These are phyloP conservation scores for Lagenaria siceraria DNA, from an alignment of 306 rosid genomes.

Conservation along the genomic window DNA sequence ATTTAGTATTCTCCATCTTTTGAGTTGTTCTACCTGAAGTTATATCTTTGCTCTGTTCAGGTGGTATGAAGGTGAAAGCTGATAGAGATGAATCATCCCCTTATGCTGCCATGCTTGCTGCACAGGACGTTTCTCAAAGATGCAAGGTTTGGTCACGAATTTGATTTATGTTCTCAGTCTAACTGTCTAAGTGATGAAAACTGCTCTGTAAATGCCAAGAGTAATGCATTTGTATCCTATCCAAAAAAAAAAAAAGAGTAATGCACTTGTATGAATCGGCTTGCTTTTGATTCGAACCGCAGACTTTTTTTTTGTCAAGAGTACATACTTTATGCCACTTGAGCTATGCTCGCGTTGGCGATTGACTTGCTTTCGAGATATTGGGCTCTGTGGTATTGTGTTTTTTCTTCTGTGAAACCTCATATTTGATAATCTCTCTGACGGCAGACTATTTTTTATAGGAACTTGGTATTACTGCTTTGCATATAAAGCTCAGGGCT, in stretches of 20 bases:
- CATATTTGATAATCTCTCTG: not conserved
- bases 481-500: constrained; percentile 45
- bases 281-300: not conserved
- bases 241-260: too few relatives aligned
- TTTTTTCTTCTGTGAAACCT: not conserved
- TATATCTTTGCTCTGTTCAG: constrained; percentile 14
- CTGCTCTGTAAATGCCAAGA: not conserved
- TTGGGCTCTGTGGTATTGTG: not conserved
- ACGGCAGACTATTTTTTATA: not conserved
- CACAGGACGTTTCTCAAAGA: constrained; percentile 71
- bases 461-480: constrained; percentile 52
- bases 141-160: constrained; percentile 48
- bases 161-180: not conserved
- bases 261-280: not conserved
- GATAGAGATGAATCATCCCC: constrained; percentile 92
- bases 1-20: not conserved
- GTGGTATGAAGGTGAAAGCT: constrained; percentile 94
- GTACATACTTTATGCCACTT: too few relatives aligned
- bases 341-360: too few relatives aligned
- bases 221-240: not conserved
- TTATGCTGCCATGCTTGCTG: constrained; percentile 94
- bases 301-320: too few relatives aligned
- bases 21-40: not conserved
- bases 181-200: not conserved
- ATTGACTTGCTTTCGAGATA: not conserved